Percentiles rank a stretch among this genome's conserved stretches.
These are phyloP conservation scores for Moringa oleifera DNA, from an alignment of 345 rosid species.

Conservation along the genomic window DNA sequence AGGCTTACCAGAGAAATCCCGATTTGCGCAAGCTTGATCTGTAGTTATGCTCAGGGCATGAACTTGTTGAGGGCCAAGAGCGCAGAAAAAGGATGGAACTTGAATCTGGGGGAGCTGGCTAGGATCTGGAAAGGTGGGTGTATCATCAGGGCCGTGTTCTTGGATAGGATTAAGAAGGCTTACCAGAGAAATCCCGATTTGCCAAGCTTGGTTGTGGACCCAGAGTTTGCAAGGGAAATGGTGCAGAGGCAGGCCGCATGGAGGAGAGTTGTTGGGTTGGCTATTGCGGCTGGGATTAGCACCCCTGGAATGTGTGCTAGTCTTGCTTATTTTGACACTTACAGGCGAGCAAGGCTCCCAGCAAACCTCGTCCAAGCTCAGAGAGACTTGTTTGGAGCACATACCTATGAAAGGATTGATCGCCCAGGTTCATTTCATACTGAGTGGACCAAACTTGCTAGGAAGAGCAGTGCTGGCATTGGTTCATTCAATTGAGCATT, in stretches of 20 bases:
- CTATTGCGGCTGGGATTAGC: constrained; percentile 90
- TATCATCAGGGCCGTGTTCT: constrained; percentile 87
- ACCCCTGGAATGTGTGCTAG: constrained; percentile 98
- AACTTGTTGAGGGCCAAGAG: constrained; percentile 93
- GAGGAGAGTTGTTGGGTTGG: constrained; percentile 94
- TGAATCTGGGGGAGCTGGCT: constrained; percentile 86
- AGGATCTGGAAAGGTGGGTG: constrained; percentile 99
- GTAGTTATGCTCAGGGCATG: constrained; percentile 97
- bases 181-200: constrained; percentile 85
- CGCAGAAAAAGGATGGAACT: constrained; percentile 64
- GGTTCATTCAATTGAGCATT: constrained; percentile 47
- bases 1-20: constrained; percentile 92
- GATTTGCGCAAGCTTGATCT: too few species aligned
- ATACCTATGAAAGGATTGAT: constrained; percentile 91
- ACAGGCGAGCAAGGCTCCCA: constrained; percentile 82
- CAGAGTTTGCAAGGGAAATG: constrained; percentile 94
- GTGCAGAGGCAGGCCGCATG: constrained; percentile 97
- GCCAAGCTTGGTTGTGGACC: constrained; percentile 88
- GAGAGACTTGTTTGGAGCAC: constrained; percentile 97
- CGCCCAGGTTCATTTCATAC: constrained; percentile 78
- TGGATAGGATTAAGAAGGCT: constrained; percentile 97
- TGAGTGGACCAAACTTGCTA: constrained; percentile 86
- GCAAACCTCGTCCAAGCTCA: constrained; percentile 97
- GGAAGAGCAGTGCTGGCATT: constrained; percentile 39
- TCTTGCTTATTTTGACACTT: constrained; percentile 90